phyloP scores from a whole-genome alignment of 2,329 filamentous ascomycete species.

The Mycosphaerelloides madeirae region DNA sequence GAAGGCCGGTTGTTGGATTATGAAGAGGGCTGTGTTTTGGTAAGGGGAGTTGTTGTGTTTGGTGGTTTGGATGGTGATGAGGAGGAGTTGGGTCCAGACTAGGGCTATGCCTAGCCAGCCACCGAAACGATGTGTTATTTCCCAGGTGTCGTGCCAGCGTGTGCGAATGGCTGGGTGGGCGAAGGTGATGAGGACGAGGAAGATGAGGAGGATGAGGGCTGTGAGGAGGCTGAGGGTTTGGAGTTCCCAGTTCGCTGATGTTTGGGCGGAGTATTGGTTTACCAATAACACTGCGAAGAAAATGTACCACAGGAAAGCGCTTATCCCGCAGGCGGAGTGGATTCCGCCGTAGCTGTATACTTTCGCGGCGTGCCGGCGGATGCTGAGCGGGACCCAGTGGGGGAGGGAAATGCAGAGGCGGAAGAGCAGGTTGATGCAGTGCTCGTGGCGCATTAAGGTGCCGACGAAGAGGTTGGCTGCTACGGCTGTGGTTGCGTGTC shows the following conservation, averaged over 20 bases:
- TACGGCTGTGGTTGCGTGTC: constrained; percentile 31
- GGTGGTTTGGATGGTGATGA: constrained; percentile 33
- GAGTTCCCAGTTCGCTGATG: background rate
- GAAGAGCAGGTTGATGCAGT: constrained; percentile 39
- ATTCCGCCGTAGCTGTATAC: constrained; percentile 40
- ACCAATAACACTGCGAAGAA: constrained; percentile 35
- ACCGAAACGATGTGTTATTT: constrained; percentile 65
- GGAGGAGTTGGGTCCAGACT: constrained; percentile 60
- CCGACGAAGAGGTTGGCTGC: constrained; percentile 33
- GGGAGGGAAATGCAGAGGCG: constrained; percentile 31
- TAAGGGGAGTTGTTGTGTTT: constrained; percentile 17
- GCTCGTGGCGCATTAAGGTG: constrained; percentile 37
- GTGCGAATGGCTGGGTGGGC: constrained; percentile 62
- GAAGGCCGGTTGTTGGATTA: constrained; percentile 51
- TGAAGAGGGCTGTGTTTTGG: constrained; percentile 39
- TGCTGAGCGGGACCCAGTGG: constrained; percentile 29
- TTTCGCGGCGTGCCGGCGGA: constrained; percentile 36
- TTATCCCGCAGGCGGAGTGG: constrained; percentile 36
- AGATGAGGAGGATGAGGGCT: constrained; percentile 54
- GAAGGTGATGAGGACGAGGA: constrained; percentile 56
- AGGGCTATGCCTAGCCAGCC: constrained; percentile 65
- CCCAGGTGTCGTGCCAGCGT: constrained; percentile 64
- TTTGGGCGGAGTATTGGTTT: constrained; percentile 17
- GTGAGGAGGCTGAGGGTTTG: constrained; percentile 33
- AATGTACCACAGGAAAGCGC: constrained; percentile 43